Conservation (phyloP, 495 filamentous ascomycete genomes). For the Podospora pseudopauciseta region DNA sequence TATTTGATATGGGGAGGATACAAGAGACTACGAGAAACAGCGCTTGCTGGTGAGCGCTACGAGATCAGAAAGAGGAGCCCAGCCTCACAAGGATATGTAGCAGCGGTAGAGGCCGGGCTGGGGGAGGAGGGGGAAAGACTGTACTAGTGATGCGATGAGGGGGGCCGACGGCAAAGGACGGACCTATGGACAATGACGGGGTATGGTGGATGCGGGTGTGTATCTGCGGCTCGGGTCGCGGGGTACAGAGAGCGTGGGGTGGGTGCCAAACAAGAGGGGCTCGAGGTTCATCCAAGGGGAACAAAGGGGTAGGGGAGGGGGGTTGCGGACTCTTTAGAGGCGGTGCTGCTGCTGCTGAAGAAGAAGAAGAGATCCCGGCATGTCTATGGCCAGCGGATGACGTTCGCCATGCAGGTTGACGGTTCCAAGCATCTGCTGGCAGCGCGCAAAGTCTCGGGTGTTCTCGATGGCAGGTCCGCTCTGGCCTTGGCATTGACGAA, state of each 20-base stretch:
- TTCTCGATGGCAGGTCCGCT: neutral
- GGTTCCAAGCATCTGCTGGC: neutral
- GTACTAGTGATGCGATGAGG: constrained; percentile 1
- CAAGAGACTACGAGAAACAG: neutral
- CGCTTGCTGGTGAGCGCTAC: constrained; percentile 1
- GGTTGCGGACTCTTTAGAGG: too few relatives aligned
- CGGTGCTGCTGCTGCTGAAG: neutral
- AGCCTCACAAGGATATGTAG: constrained; percentile 4
- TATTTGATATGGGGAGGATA: neutral
- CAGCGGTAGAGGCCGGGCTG: constrained; percentile 10
- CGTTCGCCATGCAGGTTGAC: neutral
- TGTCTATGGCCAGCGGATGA: neutral
- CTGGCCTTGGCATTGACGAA: neutral
- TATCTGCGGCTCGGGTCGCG: constrained; percentile 1
- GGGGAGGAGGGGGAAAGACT: neutral
- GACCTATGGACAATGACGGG: neutral
- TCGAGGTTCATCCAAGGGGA: neutral
- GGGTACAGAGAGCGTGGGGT: neutral
- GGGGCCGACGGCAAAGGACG: constrained; percentile 5
- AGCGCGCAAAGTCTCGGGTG: neutral
- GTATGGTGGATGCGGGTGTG: neutral
- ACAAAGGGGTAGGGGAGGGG: neutral
- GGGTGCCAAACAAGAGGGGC: neutral
- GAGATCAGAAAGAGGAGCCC: constrained; percentile 11
- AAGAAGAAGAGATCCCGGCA: neutral